Conservation (phyloP, 257 asterid species). For the Linaria vulgaris region DNA sequence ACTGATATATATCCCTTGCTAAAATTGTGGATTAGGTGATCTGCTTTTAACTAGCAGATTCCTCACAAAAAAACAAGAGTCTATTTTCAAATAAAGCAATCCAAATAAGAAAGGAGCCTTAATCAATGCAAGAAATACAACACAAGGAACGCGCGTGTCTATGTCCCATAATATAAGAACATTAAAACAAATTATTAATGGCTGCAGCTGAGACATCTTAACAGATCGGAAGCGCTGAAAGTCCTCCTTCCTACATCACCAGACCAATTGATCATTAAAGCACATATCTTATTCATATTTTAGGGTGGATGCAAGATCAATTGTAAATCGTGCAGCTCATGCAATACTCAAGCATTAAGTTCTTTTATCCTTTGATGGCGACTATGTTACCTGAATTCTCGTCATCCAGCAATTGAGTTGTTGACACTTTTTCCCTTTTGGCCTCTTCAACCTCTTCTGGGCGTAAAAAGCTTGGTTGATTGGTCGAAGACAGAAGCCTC, state of each 20-base stretch:
- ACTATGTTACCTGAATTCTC: constrained; percentile 38
- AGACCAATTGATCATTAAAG: constrained; percentile 27
- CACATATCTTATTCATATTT: constrained; percentile 26
- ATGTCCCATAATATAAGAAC: constrained; percentile 18
- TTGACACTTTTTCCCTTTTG: constrained; percentile 20
- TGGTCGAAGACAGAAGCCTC: constrained; percentile 73
- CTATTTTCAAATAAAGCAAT: no score
- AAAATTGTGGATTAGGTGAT: no score
- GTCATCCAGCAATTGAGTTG: constrained; percentile 27
- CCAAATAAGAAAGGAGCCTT: not conserved
- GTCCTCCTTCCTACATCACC: constrained; percentile 46
- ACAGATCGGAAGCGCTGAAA: constrained; percentile 43
- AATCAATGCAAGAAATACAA: constrained; percentile 18
- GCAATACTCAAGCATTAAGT: constrained; percentile 28
- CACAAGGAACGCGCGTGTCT: constrained; percentile 21
- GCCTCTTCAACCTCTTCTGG: constrained; percentile 27
- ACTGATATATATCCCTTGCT: no score
- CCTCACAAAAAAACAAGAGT: no score
- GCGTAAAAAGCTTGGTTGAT: constrained; percentile 65
- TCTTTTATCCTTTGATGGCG: constrained; percentile 15
- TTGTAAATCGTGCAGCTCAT: constrained; percentile 15
- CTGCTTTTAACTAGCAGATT: no score
- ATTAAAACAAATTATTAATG: constrained; percentile 32
- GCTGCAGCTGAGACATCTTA: constrained; percentile 58
- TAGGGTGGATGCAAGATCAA: constrained; percentile 12